phyloP scores from a whole-genome alignment of 2,329 filamentous ascomycete species.

The Trichoderma sp. region DNA sequence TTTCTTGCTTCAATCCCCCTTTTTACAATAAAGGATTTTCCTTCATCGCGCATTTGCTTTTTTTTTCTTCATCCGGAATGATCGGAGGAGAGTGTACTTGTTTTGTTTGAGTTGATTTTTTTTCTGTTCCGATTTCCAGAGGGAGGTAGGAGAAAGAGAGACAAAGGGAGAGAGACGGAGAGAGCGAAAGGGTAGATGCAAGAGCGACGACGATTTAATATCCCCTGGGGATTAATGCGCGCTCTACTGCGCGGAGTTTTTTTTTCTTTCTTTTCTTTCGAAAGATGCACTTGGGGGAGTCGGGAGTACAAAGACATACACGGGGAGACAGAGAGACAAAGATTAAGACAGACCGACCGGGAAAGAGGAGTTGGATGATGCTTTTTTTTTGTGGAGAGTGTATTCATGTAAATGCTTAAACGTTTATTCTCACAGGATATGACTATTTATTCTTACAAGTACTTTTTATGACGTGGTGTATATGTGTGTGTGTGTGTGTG shows the following conservation, averaged over 20 bases:
- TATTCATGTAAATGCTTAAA: constrained; percentile 30
- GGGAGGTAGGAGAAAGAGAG: neutral
- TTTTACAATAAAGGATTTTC: neutral
- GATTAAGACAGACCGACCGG: neutral
- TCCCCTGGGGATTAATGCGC: neutral
- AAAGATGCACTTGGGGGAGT: constrained; percentile 5
- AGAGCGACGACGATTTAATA: constrained; percentile 1
- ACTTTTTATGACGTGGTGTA: neutral
- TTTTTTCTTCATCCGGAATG: neutral
- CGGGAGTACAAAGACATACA: neutral
- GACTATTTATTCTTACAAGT: neutral
- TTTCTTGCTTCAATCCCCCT: neutral
- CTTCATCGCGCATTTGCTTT: neutral
- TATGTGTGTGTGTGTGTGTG: neutral
- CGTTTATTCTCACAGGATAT: constrained; percentile 25
- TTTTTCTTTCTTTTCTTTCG: neutral
- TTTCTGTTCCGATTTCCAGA: neutral
- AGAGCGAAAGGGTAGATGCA: constrained; percentile 9
- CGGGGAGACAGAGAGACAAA: neutral
- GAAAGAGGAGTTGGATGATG: neutral
- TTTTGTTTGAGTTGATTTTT: neutral
- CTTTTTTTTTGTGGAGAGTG: neutral
- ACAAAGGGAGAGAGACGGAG: neutral
- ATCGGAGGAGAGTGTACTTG: constrained; percentile 16
- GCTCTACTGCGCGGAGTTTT: constrained; percentile 13